Base-by-base conservation (phyloP, 371 early-diverging fungal species). In the Nematocida parisii region DNA sequence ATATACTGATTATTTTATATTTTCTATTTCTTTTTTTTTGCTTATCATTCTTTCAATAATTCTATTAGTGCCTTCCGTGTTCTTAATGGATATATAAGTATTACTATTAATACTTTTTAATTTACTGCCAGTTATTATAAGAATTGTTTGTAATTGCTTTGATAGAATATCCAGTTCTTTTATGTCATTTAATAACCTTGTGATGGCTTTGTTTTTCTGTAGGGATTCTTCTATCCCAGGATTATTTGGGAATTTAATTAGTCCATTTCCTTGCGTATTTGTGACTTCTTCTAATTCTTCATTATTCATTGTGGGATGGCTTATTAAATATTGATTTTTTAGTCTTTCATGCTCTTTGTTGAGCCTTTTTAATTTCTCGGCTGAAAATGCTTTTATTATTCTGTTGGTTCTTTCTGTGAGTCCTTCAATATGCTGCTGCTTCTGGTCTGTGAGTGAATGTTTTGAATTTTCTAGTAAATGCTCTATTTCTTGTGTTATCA, bases 231-330 rank as follows among this genome's bases (percentile, higher is more conserved):
- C 44, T 33, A 87, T 62, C 56, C 86, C 85, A 9, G 84, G 20
- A 27, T 84, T 61, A 81, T 82, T 85, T 42, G 87, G 85, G 13
- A 82, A 66, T 54, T 60, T 66, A 15, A 87, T 42, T 33, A 77
- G 68, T 5, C 70, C 60, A 54, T 82, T 67, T 18, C 61, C 77
- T 20, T 66, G 71, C 15, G 42, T 57, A 33, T 64, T 58, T 24
- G 66, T 61, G 13, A 86, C 54, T 45, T 73, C 70, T 3, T 84
- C 73, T 20, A 87, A 50, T 45, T 87, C 86, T 61, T 82, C 67
- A 39, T 83, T 72, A 45, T 82, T 85, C 18, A 85, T 86, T 52
- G 80, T 77, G 44, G 88, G 88, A 39, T 83, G 82, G 52, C 85
- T 86, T 57, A 86, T 85, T 22, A 80, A 52, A 75, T 83, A 87